Evolutionary conservation across 73 alveolate species (phyloP), one percentile per base, ranked within the genome.

Genomic region (Tetrahymena thermophila): DNA sequence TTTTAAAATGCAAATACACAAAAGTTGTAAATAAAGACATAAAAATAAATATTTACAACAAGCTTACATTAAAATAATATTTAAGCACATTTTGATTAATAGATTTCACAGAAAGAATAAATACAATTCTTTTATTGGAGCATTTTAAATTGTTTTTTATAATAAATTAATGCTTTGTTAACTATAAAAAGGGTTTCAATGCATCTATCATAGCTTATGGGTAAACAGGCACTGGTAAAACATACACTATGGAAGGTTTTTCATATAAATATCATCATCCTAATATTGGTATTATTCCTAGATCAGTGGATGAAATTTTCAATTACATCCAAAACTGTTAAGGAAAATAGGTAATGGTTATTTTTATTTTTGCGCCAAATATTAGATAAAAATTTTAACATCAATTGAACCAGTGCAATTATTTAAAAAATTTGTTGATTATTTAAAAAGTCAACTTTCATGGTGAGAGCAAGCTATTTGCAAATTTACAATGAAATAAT

Each of bases 401-500:
- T 71, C 37, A 28, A 71, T 25, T 10, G 4, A 71, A 28, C 89
- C 89, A 71, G 89, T 71, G 89, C 89, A 71, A 31, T 28, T 28
- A 71, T 71, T 71, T 71, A 71, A 28, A 71, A 57, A 71, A 28
- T n/a, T 71, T 71, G 42, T 31, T 93, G 97, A 97, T 95, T 37
- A 43, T 93, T 94, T 94, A 93, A 83, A 34, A 96, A 94, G 96
- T 94, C 98, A 38, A 97, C 97, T 4, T 97, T 97, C 94, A 97
- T 97, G 97, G 98, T 97, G n/a, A 94, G 99, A 85, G 98, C 98
- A 93, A 95, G 98, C 28, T 97, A 96, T 97, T 95, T 97, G 84
- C 96, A 97, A 93, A 98, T 99, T 94, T 99, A 98, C 95, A 99
- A 97, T 96, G 99, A 99, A 94, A 97, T 97, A 85, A 97, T 99